A percentile compares a stretch with the other conserved stretches of the same genome.
These are phyloP conservation scores for Microthyrium microscopicum DNA, from an alignment of 2,329 filamentous ascomycete genomes.

Conservation along the genomic window DNA sequence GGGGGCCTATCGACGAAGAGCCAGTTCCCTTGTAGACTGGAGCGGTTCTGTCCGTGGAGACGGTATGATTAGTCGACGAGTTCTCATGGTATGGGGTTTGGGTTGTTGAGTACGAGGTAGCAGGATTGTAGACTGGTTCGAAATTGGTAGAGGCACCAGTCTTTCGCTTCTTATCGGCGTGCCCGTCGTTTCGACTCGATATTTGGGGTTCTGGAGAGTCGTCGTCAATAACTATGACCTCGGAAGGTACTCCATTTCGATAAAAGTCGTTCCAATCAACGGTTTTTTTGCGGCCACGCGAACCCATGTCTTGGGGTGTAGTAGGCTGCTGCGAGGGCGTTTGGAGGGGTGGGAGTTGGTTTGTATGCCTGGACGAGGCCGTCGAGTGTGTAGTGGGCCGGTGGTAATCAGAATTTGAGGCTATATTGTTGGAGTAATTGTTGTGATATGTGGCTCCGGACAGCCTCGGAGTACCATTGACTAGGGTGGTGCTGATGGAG, in stretches of 20 bases:
- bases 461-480: too few species aligned
- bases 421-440: too few species aligned
- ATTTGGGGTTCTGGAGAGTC: constrained; percentile 19
- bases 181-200: constrained; percentile 28
- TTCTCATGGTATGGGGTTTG: constrained; percentile 54
- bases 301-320: neutral
- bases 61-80: constrained; percentile 46
- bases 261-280: constrained; percentile 27
- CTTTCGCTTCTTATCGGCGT: constrained; percentile 59
- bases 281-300: constrained; percentile 10
- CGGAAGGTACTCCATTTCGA: constrained; percentile 28
- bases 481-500: too few species aligned
- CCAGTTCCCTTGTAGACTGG: constrained; percentile 73
- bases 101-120: constrained; percentile 52
- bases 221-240: constrained; percentile 37
- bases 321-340: neutral
- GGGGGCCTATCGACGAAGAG: constrained; percentile 67
- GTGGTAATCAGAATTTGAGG: too few species aligned
- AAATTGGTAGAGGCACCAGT: constrained; percentile 46
- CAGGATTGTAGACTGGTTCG: constrained; percentile 55
- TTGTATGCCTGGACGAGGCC: constrained; percentile 8
- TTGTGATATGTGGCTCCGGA: too few species aligned
- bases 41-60: constrained; percentile 69
- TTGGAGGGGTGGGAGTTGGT: constrained; percentile 6
- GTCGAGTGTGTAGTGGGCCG: too few species aligned